Evolutionary conservation across 2,329 filamentous ascomycete genomes (phyloP).

Genomic region (Trichoderma gracile): DNA sequence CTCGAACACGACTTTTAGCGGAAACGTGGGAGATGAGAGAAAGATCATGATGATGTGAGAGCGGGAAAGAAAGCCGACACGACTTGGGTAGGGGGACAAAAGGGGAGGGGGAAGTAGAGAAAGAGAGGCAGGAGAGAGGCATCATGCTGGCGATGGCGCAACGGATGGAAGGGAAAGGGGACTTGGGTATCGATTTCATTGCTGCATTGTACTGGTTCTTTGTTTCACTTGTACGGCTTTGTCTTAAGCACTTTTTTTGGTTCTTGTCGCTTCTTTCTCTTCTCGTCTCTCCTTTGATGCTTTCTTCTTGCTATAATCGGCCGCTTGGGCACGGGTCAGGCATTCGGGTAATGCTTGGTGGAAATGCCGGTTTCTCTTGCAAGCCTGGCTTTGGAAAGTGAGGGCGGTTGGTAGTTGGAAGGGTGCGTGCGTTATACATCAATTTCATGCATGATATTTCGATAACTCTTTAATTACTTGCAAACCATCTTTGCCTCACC

Average conservation of each 20-base stretch:
- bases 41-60: not conserved
- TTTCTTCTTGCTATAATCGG: slow-evolving; percentile 19
- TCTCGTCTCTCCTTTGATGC: slow-evolving; percentile 19
- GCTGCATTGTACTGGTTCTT: slow-evolving; percentile 25
- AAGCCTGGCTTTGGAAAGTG: not conserved
- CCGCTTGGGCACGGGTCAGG: slow-evolving; percentile 9
- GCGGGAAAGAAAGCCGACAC: not conserved
- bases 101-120: not conserved
- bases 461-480: slow-evolving; percentile 1
- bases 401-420: not conserved
- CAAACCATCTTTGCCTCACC: not conserved
- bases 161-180: slow-evolving; percentile 22
- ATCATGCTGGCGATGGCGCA: slow-evolving; percentile 22
- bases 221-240: not conserved
- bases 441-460: slow-evolving; percentile 25
- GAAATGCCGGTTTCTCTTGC: not conserved
- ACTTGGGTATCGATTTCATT: slow-evolving; percentile 1
- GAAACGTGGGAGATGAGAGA: not conserved
- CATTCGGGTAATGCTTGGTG: slow-evolving; percentile 28
- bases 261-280: slow-evolving; percentile 17
- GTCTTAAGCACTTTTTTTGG: not conserved
- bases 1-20: not conserved
- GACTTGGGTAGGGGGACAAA: not conserved
- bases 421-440: slow-evolving; percentile 23
- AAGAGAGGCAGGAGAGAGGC: not conserved